These are phyloP conservation scores for Tetrahymena borealis DNA, from an alignment of 73 alveolate species.

Conservation along the genomic window DNA sequence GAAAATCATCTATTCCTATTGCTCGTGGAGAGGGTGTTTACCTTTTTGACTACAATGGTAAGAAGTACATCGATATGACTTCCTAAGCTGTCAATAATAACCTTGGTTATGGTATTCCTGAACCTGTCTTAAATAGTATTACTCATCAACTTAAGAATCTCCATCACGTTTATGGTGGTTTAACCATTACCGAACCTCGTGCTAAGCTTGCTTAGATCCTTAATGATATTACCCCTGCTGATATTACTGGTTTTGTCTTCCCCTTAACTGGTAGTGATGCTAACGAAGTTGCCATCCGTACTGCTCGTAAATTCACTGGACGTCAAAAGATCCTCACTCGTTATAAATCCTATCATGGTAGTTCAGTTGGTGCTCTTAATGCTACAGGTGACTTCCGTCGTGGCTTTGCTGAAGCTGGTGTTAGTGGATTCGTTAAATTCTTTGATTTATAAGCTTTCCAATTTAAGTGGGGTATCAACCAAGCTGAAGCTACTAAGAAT, in stretches of 20 bases:
- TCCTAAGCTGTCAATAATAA: conserved; percentile 57
- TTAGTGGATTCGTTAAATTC: conserved; percentile 63
- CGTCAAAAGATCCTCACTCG: conserved; percentile 15
- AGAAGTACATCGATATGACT: conserved; percentile 51
- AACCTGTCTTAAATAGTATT: conserved; percentile 9
- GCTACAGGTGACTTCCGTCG: conserved; percentile 71
- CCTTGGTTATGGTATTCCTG: conserved; percentile 57
- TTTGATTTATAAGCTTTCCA: background rate
- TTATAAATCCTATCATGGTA: conserved; percentile 63
- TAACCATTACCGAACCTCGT: conserved; percentile 51
- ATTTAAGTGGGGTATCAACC: conserved; percentile 22
- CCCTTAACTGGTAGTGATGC: conserved; percentile 62
- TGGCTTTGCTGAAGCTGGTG: conserved; percentile 54
- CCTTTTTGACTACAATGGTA: conserved; percentile 51
- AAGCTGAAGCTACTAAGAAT: conserved; percentile 35
- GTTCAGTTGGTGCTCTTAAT: conserved; percentile 54
- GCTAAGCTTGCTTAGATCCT: conserved; percentile 54
- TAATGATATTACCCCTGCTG: conserved; percentile 53
- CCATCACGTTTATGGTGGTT: conserved; percentile 7
- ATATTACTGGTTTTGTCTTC: conserved; percentile 55
- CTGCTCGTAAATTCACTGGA: conserved; percentile 63
- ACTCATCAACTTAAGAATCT: conserved; percentile 4
- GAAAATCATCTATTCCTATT: conserved; percentile 16
- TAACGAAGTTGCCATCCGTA: conserved; percentile 57
- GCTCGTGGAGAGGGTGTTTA: conserved; percentile 50